A percentile compares a stretch with the other conserved stretches of the same genome.
Conservation (phyloP, 2,329 filamentous ascomycete genomes). For the Aspergillus fijiensis region DNA sequence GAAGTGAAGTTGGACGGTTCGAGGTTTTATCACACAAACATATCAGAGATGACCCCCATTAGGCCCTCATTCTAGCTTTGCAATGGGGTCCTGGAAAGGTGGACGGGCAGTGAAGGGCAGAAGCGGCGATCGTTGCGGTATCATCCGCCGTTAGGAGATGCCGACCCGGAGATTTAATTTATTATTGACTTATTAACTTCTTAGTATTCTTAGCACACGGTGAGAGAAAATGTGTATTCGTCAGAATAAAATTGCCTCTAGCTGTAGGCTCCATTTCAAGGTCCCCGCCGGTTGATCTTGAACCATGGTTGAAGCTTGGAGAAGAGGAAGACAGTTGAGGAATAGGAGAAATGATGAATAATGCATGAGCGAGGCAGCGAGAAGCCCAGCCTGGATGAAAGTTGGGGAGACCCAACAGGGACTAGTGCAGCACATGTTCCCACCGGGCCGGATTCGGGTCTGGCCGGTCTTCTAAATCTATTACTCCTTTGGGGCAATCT, state of each 20-base stretch:
- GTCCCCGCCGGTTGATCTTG: neutral
- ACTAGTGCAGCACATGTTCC: neutral
- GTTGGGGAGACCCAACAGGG: neutral
- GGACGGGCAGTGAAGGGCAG: slow-evolving; percentile 8
- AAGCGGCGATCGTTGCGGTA: slow-evolving; percentile 15
- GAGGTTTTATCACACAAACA: neutral
- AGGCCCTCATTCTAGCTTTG: slow-evolving; percentile 2
- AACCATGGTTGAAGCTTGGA: neutral
- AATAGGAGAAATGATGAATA: neutral
- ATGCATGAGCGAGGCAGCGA: too few relatives aligned
- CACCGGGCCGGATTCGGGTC: too few relatives aligned
- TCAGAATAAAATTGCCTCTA: neutral
- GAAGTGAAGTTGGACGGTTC: neutral
- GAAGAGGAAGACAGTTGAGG: neutral
- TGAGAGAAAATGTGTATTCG: neutral
- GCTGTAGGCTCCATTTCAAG: neutral
- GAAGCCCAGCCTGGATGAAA: too few relatives aligned
- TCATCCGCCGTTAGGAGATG: slow-evolving; percentile 10
- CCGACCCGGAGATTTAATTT: slow-evolving; percentile 1
- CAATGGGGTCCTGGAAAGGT: neutral
- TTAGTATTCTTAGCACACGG: neutral
- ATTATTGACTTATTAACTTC: neutral
- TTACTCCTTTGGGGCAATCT: neutral
- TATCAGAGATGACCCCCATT: neutral
- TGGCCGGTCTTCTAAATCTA: neutral